Evolutionary conservation across 2,329 filamentous ascomycete species (phyloP).

Genomic region (Monilinia aucupariae): DNA sequence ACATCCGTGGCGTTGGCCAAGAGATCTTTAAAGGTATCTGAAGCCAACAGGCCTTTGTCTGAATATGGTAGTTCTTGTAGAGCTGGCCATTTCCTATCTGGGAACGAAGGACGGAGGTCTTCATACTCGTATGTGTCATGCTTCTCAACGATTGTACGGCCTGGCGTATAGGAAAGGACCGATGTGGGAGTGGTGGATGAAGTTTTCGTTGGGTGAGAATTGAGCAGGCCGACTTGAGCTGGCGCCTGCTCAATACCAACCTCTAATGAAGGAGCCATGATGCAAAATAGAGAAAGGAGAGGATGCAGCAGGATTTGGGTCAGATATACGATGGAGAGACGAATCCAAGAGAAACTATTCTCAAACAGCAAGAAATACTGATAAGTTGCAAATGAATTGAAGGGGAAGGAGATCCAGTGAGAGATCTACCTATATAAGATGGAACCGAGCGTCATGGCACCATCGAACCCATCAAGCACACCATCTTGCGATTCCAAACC

Average conservation of each 20-base stretch:
- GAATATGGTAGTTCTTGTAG: constrained; percentile 45
- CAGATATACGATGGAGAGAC: neutral
- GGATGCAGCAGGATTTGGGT: neutral
- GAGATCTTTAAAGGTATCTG: constrained; percentile 49
- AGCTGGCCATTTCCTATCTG: constrained; percentile 47
- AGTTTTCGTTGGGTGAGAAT: constrained; percentile 12
- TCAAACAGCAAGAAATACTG: neutral
- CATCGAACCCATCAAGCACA: constrained; percentile 16
- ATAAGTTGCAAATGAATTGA: neutral
- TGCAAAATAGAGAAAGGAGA: neutral
- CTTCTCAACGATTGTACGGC: constrained; percentile 41
- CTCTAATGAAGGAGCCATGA: constrained; percentile 24
- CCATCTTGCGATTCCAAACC: constrained; percentile 4
- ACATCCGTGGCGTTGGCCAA: constrained; percentile 47
- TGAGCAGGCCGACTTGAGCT: neutral
- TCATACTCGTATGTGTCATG: constrained; percentile 48
- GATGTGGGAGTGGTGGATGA: neutral
- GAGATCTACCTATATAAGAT: constrained; percentile 10
- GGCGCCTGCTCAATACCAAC: constrained; percentile 17
- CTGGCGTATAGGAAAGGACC: constrained; percentile 36
- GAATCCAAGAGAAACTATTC: neutral
- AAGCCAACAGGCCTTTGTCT: constrained; percentile 50
- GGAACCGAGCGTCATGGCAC: constrained; percentile 10
- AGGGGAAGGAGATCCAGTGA: neutral
- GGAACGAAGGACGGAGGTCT: constrained; percentile 48